Conservation (phyloP, 352 stramenopile genomes). For the Globisporangium mamillatum region DNA sequence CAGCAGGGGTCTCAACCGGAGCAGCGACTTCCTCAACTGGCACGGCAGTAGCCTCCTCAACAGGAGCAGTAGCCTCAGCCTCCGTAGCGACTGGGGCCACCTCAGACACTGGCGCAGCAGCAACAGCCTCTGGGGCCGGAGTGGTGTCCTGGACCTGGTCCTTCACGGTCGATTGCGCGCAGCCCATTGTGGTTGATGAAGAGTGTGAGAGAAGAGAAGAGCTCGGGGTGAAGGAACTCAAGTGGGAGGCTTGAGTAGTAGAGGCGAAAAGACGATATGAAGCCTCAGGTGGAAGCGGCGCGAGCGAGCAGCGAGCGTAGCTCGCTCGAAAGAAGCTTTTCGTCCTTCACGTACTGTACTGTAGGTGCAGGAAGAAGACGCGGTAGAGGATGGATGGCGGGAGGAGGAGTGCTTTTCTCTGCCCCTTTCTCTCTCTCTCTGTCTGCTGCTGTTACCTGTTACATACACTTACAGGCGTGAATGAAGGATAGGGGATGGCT, state of each 20-base stretch:
- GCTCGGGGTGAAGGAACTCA: slow-evolving; percentile 13
- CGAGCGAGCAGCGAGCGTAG: background rate
- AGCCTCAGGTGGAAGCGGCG: background rate
- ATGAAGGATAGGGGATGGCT: background rate
- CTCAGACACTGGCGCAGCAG: background rate
- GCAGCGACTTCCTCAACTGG: slow-evolving; percentile 14
- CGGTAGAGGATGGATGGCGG: background rate
- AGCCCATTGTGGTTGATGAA: slow-evolving; percentile 44
- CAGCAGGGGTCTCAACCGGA: slow-evolving; percentile 21
- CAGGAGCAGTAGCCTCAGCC: background rate
- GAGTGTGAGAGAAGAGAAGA: slow-evolving; percentile 4
- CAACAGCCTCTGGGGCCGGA: background rate
- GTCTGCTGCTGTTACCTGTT: background rate
- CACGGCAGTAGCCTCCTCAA: slow-evolving; percentile 12
- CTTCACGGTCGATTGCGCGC: slow-evolving; percentile 57
- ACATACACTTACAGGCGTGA: background rate
- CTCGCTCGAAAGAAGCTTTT: background rate
- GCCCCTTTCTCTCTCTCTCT: background rate
- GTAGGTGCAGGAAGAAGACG: background rate
- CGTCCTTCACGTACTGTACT: background rate
- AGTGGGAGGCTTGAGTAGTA: slow-evolving; percentile 9
- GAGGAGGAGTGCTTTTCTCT: background rate
- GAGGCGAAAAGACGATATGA: slow-evolving; percentile 8
- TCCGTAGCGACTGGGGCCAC: slow-evolving; percentile 5
- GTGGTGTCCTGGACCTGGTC: slow-evolving; percentile 37